Evolutionary conservation across 306 rosid species (phyloP).

Genomic region (Hippophae tibetana): DNA sequence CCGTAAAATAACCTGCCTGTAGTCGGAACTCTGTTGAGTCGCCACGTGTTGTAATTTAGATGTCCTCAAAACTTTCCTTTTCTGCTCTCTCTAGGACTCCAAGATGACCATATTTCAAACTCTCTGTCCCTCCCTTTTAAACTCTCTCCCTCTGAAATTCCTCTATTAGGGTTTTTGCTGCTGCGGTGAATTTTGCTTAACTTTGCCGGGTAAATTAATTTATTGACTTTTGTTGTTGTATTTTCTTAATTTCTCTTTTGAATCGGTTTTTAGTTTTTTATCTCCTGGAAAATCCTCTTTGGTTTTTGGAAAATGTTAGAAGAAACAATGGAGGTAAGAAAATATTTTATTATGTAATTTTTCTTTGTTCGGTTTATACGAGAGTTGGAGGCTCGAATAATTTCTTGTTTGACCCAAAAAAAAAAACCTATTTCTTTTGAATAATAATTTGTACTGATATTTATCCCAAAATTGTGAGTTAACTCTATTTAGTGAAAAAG

Average conservation of each 20-base stretch:
- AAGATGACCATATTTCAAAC: slow-evolving; percentile 32
- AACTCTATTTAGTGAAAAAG: no score
- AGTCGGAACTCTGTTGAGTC: slow-evolving; percentile 16
- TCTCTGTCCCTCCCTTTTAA: slow-evolving; percentile 27
- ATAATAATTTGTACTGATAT: background rate
- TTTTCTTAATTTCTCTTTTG: background rate
- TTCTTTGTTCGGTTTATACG: background rate
- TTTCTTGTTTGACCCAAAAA: background rate
- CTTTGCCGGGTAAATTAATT: slow-evolving; percentile 19
- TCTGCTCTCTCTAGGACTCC: background rate
- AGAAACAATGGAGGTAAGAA: background rate
- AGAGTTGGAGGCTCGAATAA: background rate
- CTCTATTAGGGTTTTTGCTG: background rate
- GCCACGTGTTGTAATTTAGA: slow-evolving; percentile 36
- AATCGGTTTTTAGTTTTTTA: slow-evolving; percentile 10
- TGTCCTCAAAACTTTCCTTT: slow-evolving; percentile 20
- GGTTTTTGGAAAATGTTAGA: slow-evolving; percentile 7
- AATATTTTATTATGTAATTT: background rate
- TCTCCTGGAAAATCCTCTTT: background rate
- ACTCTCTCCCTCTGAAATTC: slow-evolving; percentile 7
- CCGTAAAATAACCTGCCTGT: background rate
- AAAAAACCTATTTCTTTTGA: background rate
- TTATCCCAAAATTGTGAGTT: no score
- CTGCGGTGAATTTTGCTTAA: slow-evolving; percentile 15
- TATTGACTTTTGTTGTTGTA: background rate